Percentiles rank a stretch among this genome's conserved stretches.
phyloP scores from a whole-genome alignment of 352 stramenopile species.

The Phytophthora idaei region DNA sequence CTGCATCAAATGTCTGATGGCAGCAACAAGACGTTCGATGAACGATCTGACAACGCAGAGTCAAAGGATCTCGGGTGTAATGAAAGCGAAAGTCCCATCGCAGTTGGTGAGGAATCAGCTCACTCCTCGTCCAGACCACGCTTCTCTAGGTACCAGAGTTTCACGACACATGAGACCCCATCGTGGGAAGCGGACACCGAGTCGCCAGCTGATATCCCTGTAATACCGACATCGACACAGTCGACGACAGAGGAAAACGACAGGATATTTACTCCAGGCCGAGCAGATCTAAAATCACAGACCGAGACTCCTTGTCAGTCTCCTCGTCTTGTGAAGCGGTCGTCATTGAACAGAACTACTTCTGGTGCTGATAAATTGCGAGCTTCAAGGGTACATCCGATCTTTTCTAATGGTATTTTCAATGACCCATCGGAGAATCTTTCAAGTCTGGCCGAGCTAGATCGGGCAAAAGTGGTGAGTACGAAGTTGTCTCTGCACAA shows the following conservation, averaged over 20 bases:
- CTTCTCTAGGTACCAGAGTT: conserved; percentile 13
- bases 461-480: conserved; percentile 4
- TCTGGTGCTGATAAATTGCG: conserved; percentile 2
- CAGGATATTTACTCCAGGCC: conserved; percentile 1
- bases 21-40: conserved; percentile 3
- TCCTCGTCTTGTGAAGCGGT: conserved; percentile 18
- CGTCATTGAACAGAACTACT: conserved; percentile 12
- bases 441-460: conserved; percentile 2
- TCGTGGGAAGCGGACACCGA: conserved; percentile 2
- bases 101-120: not conserved
- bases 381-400: conserved; percentile 23
- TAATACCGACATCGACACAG: conserved; percentile 1
- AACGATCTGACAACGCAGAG: not conserved
- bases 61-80: not conserved
- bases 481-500: conserved; percentile 32
- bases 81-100: conserved; percentile 2
- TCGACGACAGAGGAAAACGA: conserved; percentile 2
- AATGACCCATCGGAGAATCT: conserved; percentile 14
- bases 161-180: not conserved
- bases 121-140: not conserved
- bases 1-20: conserved; percentile 31
- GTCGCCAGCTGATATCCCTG: not conserved
- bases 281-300: not conserved
- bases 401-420: conserved; percentile 9
- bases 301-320: not conserved